Evolutionary conservation across 441 rosid genomes (phyloP).

Genomic region (Euphorbia corollata): DNA sequence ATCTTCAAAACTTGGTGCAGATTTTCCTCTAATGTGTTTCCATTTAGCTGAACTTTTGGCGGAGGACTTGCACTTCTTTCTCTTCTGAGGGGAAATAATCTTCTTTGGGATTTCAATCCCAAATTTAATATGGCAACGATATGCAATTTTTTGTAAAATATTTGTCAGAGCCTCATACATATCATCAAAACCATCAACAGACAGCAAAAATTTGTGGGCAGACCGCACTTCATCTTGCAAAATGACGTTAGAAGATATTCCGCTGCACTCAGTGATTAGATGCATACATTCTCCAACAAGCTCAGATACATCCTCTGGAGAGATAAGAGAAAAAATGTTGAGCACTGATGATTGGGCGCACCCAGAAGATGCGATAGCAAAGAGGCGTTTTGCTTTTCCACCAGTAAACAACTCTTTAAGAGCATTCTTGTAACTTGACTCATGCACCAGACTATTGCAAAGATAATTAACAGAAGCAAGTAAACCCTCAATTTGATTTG

Average conservation of each 20-base stretch:
- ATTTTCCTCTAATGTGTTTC: slow-evolving; percentile 47
- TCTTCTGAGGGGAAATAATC: slow-evolving; percentile 32
- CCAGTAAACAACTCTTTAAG: slow-evolving; percentile 51
- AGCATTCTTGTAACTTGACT: slow-evolving; percentile 39
- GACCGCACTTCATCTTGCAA: slow-evolving; percentile 68
- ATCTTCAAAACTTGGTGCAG: slow-evolving; percentile 46
- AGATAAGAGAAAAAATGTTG: slow-evolving; percentile 43
- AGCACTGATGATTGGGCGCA: slow-evolving; percentile 57
- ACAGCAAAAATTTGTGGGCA: slow-evolving; percentile 66
- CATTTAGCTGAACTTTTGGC: slow-evolving; percentile 47
- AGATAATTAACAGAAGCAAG: slow-evolving; percentile 49
- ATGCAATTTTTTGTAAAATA: slow-evolving; percentile 60
- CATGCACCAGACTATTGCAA: slow-evolving; percentile 49
- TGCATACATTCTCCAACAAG: slow-evolving; percentile 60
- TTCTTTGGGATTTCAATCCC: slow-evolving; percentile 53
- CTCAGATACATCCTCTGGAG: slow-evolving; percentile 42
- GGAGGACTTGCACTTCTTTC: slow-evolving; percentile 50
- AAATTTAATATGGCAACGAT: slow-evolving; percentile 69
- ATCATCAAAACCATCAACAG: slow-evolving; percentile 41
- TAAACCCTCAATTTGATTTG: slow-evolving; percentile 63
- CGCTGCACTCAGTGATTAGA: slow-evolving; percentile 47
- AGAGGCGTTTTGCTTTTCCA: slow-evolving; percentile 46
- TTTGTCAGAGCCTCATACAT: slow-evolving; percentile 49
- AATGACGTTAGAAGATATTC: slow-evolving; percentile 44
- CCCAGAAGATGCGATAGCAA: slow-evolving; percentile 53